phyloP scores from a whole-genome alignment of 495 filamentous ascomycete species.

The Annulohypoxylon maeteangense region DNA sequence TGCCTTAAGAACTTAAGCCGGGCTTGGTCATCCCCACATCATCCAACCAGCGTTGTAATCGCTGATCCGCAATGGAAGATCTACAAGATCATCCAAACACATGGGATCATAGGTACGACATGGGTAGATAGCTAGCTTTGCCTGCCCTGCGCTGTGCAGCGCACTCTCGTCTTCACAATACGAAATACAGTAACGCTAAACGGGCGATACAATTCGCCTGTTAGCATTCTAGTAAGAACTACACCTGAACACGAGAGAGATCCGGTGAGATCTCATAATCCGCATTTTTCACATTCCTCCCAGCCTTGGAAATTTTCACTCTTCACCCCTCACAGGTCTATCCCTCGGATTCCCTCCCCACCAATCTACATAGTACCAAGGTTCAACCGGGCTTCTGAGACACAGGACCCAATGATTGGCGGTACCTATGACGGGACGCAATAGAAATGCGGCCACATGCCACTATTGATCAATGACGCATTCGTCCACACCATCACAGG shows the following conservation, averaged over 20 bases:
- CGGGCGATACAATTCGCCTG: slow-evolving; percentile 4
- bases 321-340: slow-evolving; percentile 5
- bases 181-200: slow-evolving; percentile 27
- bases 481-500: slow-evolving; percentile 37
- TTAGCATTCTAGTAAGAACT: background rate
- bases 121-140: slow-evolving; percentile 26
- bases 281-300: slow-evolving; percentile 29
- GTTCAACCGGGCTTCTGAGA: slow-evolving; percentile 41
- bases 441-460: slow-evolving; percentile 37
- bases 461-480: slow-evolving; percentile 48
- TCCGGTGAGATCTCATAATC: slow-evolving; percentile 1
- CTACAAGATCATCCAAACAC: slow-evolving; percentile 43
- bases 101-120: slow-evolving; percentile 46
- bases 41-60: slow-evolving; percentile 11
- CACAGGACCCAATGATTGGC: slow-evolving; percentile 40
- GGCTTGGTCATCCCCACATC: slow-evolving; percentile 41
- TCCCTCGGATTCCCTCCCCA: slow-evolving; percentile 29
- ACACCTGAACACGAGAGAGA: slow-evolving; percentile 8
- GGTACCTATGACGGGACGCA: slow-evolving; percentile 36
- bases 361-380: slow-evolving; percentile 29
- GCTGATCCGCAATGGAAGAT: slow-evolving; percentile 38
- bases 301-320: slow-evolving; percentile 7
- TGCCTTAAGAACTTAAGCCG: slow-evolving; percentile 11
- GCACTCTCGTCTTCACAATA: slow-evolving; percentile 29
- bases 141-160: too few relatives aligned